Percentiles rank a stretch among this genome's conserved stretches.
Conservation (phyloP, 192 early-diverging fungal genomes). For the Entophlyctis luteolus region DNA sequence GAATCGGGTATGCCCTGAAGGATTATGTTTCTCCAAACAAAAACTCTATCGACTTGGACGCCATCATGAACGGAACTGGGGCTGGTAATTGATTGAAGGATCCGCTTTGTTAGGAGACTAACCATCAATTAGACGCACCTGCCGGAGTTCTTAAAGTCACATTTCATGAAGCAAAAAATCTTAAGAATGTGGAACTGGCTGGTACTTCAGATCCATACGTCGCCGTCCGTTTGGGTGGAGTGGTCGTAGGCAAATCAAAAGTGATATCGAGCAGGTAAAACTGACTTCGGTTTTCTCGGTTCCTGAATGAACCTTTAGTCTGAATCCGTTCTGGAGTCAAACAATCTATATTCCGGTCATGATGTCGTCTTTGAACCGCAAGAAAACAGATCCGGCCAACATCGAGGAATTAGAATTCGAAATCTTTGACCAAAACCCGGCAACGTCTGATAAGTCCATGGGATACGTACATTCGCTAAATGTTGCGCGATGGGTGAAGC, state of each 20-base stretch:
- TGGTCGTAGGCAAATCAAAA: conserved; percentile 60
- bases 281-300: not conserved
- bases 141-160: conserved; percentile 82
- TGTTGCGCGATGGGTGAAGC: conserved; percentile 44
- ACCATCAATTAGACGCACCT: conserved; percentile 51
- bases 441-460: conserved; percentile 66
- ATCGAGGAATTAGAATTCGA: conserved; percentile 75
- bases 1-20: not conserved
- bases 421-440: conserved; percentile 74
- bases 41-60: conserved; percentile 74
- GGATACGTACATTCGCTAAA: conserved; percentile 47
- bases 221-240: conserved; percentile 68
- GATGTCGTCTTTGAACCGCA: conserved; percentile 38
- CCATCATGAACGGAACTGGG: conserved; percentile 67
- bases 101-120: not conserved
- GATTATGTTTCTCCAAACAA: conserved; percentile 60
- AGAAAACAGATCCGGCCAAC: not conserved
- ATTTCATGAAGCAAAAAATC: conserved; percentile 71
- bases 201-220: conserved; percentile 89
- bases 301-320: conserved; percentile 32
- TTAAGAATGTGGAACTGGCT: conserved; percentile 84
- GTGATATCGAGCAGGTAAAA: conserved; percentile 57
- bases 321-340: conserved; percentile 85
- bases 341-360: conserved; percentile 72
- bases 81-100: conserved; percentile 23